Conservation (phyloP, 2,329 filamentous ascomycete species). For the Chlorencoelia australis region DNA sequence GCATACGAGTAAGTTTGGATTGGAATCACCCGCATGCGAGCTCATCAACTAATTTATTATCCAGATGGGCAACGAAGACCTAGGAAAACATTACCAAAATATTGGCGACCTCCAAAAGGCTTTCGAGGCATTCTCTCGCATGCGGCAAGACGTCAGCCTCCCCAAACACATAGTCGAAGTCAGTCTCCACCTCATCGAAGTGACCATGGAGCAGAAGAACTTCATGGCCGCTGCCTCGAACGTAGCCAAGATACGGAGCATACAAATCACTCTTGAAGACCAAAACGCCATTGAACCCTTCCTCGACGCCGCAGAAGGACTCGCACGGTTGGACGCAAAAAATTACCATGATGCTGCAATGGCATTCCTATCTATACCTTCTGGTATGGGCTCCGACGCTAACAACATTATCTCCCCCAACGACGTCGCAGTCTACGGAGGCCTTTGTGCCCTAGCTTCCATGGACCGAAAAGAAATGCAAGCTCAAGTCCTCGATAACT, state of each 20-base stretch:
- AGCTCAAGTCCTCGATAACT: slow-evolving; percentile 66
- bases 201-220: slow-evolving; percentile 66
- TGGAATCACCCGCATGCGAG: no score
- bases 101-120: slow-evolving; percentile 67
- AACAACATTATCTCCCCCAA: slow-evolving; percentile 70
- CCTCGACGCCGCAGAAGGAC: slow-evolving; percentile 45
- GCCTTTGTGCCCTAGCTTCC: slow-evolving; percentile 78
- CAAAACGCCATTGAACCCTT: slow-evolving; percentile 41
- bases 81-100: slow-evolving; percentile 72
- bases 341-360: slow-evolving; percentile 59
- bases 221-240: slow-evolving; percentile 60
- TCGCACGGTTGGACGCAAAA: slow-evolving; percentile 47
- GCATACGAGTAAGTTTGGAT: slow-evolving; percentile 63
- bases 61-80: slow-evolving; percentile 89
- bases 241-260: slow-evolving; percentile 54
- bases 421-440: slow-evolving; percentile 86
- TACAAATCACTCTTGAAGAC: slow-evolving; percentile 32
- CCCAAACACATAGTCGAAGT: slow-evolving; percentile 77
- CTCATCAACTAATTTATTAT: not conserved
- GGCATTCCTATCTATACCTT: slow-evolving; percentile 40
- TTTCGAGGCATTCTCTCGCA: slow-evolving; percentile 68
- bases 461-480: slow-evolving; percentile 76
- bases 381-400: slow-evolving; percentile 44
- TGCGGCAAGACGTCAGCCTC: slow-evolving; percentile 84
- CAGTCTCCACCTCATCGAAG: slow-evolving; percentile 65